phyloP scores from a whole-genome alignment of 495 filamentous ascomycete species.

The Articulospora tetracladia region DNA sequence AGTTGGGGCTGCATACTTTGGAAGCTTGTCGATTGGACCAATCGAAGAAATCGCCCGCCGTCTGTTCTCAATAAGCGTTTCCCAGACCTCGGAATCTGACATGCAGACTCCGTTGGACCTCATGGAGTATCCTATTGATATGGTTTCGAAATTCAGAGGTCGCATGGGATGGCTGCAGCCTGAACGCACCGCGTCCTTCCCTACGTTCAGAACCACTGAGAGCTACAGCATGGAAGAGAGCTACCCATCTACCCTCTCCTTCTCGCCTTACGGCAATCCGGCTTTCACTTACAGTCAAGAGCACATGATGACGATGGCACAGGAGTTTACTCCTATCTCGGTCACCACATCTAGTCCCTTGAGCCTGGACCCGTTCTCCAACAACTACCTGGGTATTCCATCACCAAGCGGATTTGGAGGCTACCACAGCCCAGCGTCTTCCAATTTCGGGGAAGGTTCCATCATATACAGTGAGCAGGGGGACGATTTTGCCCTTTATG shows the following conservation, averaged over 20 bases:
- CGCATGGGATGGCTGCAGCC: constrained; percentile 60
- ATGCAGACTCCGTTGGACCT: constrained; percentile 47
- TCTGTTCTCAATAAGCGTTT: constrained; percentile 45
- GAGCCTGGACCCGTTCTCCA: constrained; percentile 43
- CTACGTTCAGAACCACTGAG: constrained; percentile 43
- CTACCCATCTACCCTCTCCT: constrained; percentile 37
- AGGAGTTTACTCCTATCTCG: constrained; percentile 27
- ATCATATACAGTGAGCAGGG: constrained; percentile 52
- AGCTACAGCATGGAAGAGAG: constrained; percentile 27
- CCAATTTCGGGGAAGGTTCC: constrained; percentile 45
- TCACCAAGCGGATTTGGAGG: constrained; percentile 47
- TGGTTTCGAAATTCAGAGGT: constrained; percentile 54
- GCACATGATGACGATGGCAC: constrained; percentile 37
- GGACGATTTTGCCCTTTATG: constrained; percentile 34
- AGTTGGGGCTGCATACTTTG: constrained; percentile 82
- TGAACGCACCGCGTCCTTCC: constrained; percentile 47
- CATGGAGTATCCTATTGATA: constrained; percentile 62
- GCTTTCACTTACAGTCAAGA: constrained; percentile 57
- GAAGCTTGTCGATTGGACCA: constrained; percentile 66
- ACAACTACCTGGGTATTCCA: constrained; percentile 52
- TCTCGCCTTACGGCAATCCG: constrained; percentile 43
- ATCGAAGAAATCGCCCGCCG: constrained; percentile 75
- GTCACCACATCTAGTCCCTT: constrained; percentile 42
- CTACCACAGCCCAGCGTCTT: constrained; percentile 49
- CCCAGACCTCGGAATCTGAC: constrained; percentile 38